A percentile compares a stretch with the other conserved stretches of the same genome.
phyloP scores from a whole-genome alignment of 768 basidiomycete species.

The Cystobasidium tubakii region DNA sequence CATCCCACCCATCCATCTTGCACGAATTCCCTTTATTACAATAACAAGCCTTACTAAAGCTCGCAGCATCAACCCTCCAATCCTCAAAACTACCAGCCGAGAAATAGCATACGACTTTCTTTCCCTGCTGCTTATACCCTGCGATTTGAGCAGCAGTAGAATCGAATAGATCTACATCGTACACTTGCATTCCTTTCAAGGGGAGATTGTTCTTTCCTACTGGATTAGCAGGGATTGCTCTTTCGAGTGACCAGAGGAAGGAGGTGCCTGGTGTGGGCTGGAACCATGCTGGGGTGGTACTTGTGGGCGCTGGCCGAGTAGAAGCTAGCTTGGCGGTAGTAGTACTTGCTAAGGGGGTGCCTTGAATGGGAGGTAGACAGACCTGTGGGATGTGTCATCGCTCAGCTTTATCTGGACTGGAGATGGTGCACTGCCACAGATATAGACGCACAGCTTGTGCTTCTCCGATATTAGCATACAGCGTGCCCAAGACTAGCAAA shows the following conservation, averaged over 20 bases:
- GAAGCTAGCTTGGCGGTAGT: neutral
- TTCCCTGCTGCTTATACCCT: slow-evolving; percentile 16
- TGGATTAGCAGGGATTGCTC: slow-evolving; percentile 11
- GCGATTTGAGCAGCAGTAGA: neutral
- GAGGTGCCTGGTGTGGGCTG: slow-evolving; percentile 1
- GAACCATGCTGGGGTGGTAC: slow-evolving; percentile 4
- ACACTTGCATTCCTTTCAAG: slow-evolving; percentile 1
- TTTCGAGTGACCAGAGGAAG: slow-evolving; percentile 17
- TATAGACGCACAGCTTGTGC: neutral
- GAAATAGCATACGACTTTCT: slow-evolving; percentile 33
- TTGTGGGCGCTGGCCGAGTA: neutral
- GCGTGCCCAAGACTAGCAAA: neutral
- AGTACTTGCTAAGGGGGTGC: neutral
- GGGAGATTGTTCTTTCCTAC: neutral
- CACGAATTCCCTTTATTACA: slow-evolving; percentile 19
- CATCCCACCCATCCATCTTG: slow-evolving; percentile 32
- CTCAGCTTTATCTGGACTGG: too few relatives aligned
- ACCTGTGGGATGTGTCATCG: neutral
- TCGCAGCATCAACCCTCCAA: neutral
- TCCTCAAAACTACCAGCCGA: slow-evolving; percentile 25
- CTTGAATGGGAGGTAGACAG: neutral
- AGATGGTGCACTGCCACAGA: too few relatives aligned
- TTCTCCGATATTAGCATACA: neutral
- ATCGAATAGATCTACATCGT: slow-evolving; percentile 35
- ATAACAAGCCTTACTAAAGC: slow-evolving; percentile 25